phyloP scores from a whole-genome alignment of 2,329 filamentous ascomycete genomes.

The Pseudomassariella vexata region DNA sequence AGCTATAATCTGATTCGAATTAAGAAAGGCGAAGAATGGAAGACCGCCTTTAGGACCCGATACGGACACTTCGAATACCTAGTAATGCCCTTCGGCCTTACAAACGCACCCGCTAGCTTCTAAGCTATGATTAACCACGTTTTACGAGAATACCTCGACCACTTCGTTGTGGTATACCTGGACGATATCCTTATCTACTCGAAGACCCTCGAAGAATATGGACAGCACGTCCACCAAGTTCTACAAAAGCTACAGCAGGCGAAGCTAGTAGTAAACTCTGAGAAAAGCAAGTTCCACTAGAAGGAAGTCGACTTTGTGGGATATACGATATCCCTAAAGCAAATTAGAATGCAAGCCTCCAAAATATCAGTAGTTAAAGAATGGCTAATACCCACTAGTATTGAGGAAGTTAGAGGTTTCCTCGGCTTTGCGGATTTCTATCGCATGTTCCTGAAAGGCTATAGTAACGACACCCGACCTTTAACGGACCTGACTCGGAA shows the following conservation, averaged over 20 bases:
- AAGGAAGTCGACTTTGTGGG: constrained; percentile 21
- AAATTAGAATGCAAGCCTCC: constrained; percentile 18
- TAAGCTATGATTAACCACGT: constrained; percentile 9
- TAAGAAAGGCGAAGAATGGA: constrained; percentile 21
- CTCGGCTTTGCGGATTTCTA: constrained; percentile 28
- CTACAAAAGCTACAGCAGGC: constrained; percentile 1
- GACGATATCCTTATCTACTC: constrained; percentile 20
- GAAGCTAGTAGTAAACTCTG: constrained; percentile 10
- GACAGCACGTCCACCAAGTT: constrained; percentile 17
- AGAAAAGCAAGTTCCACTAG: constrained; percentile 24
- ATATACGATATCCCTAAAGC: constrained; percentile 18
- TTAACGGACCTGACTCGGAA: no score
- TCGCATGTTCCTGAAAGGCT: constrained; percentile 20
- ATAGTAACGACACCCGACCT: constrained; percentile 4
- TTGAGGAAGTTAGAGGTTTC: constrained; percentile 18
- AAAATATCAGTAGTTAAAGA: constrained; percentile 19
- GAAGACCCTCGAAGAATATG: constrained; percentile 16
- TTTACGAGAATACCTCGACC: constrained; percentile 5
- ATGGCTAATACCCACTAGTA: constrained; percentile 14
- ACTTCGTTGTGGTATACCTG: constrained; percentile 10
- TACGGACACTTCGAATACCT: constrained; percentile 22
- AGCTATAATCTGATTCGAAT: constrained; percentile 15
- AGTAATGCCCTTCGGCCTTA: constrained; percentile 23
- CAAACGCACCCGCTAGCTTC: constrained; percentile 10
- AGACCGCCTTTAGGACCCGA: constrained; percentile 20